Percentiles rank a stretch among this genome's conserved stretches.
phyloP scores from a whole-genome alignment of 1,139 yeast genomes.

The Pichia sp. region DNA sequence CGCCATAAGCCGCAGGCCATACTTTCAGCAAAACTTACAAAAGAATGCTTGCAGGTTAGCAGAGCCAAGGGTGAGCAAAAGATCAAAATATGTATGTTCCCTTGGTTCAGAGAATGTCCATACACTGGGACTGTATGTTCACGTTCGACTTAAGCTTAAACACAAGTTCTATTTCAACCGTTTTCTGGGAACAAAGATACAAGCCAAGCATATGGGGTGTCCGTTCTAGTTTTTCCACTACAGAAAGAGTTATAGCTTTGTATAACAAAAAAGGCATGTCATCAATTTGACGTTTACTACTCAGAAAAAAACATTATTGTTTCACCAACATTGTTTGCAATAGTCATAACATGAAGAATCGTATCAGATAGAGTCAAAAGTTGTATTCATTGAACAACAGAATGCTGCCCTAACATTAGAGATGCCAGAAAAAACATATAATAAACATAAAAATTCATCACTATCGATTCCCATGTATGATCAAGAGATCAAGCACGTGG shows the following conservation, averaged over 20 bases:
- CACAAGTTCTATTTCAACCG: no score
- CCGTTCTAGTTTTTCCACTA: background rate
- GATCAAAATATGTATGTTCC: no score
- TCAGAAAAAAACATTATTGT: no score
- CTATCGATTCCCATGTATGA: background rate
- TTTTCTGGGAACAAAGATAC: no score
- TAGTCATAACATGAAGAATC: background rate
- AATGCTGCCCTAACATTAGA: constrained; percentile 59
- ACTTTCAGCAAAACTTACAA: no score
- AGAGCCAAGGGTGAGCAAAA: no score
- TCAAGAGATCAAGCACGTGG: constrained; percentile 1
- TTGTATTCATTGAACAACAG: constrained; percentile 53
- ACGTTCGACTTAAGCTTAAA: no score
- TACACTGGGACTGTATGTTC: no score
- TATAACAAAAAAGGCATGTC: background rate
- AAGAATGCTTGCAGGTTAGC: no score
- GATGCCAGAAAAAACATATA: constrained; percentile 61
- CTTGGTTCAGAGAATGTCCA: no score
- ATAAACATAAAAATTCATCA: constrained; percentile 21
- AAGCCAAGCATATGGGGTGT: background rate
- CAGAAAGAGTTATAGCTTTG: background rate
- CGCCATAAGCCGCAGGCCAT: constrained; percentile 15
- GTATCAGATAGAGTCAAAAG: constrained; percentile 50
- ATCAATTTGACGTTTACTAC: background rate
- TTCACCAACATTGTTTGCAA: background rate